phyloP scores from a whole-genome alignment of 345 rosid species.

The Gossypium ekmanianum region DNA sequence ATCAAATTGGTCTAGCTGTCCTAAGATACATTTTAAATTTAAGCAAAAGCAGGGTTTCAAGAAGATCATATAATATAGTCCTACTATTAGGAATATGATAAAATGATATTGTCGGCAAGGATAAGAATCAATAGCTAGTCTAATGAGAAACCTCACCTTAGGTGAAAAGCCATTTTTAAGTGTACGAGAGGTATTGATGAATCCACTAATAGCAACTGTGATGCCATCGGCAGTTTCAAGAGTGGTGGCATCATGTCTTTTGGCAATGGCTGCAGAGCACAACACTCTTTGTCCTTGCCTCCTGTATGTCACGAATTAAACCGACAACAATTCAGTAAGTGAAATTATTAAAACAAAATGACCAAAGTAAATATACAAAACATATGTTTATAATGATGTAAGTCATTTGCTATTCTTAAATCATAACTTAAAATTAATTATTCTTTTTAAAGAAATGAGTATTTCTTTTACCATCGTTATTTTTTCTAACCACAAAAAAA shows the following conservation, averaged over 20 bases:
- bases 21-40: background rate
- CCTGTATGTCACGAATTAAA: conserved; percentile 7
- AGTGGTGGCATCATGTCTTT: conserved; percentile 35
- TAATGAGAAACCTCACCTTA: conserved; percentile 36
- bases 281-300: conserved; percentile 36
- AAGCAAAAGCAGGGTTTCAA: background rate
- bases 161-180: conserved; percentile 43
- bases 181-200: conserved; percentile 35
- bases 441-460: too few species aligned
- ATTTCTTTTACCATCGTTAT: too few species aligned
- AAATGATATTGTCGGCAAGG: background rate
- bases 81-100: background rate
- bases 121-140: background rate
- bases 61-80: background rate
- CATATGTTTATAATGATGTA: too few species aligned
- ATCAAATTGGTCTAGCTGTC: background rate
- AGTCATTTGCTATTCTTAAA: too few species aligned
- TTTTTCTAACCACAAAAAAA: too few species aligned
- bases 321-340: too few species aligned
- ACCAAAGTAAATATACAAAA: too few species aligned
- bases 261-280: conserved; percentile 39
- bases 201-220: conserved; percentile 30
- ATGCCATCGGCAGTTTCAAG: conserved; percentile 49
- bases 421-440: too few species aligned
- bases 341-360: too few species aligned